A percentile compares a stretch with the other conserved stretches of the same genome.
Conservation (phyloP, 2,329 filamentous ascomycete genomes). For the Paracoccidioides brasiliensis region DNA sequence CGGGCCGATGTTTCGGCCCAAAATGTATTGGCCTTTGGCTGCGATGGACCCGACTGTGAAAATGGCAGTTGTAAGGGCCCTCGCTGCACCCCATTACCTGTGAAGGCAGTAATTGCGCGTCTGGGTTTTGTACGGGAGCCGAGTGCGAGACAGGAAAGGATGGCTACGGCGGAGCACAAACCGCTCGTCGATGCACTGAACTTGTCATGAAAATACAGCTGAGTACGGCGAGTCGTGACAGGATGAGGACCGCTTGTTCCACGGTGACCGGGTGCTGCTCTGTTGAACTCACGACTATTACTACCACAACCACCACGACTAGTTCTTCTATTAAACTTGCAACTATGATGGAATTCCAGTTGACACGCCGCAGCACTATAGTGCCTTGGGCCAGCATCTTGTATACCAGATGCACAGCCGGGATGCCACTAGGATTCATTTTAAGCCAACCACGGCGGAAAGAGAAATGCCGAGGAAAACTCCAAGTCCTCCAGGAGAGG, state of each 20-base stretch:
- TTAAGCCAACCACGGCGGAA: not conserved
- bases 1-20: not conserved
- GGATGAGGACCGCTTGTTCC: not conserved
- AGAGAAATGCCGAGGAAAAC: not conserved
- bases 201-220: not conserved
- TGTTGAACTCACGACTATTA: not conserved
- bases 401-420: not conserved
- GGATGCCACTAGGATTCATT: not conserved
- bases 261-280: not conserved
- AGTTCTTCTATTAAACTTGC: not conserved
- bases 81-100: not conserved
- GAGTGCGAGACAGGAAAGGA: not conserved
- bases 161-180: not conserved
- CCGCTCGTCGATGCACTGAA: not conserved
- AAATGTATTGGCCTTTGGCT: constrained; percentile 1
- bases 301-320: not conserved
- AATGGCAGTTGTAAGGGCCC: not conserved
- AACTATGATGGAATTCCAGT: not conserved
- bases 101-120: not conserved
- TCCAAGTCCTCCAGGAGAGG: not conserved
- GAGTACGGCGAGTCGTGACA: not conserved
- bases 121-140: not conserved
- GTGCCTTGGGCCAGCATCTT: not conserved
- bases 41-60: not conserved
- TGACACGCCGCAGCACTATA: not conserved